phyloP scores from a whole-genome alignment of 495 filamentous ascomycete species.

The Hyaloscypha hepaticicola region DNA sequence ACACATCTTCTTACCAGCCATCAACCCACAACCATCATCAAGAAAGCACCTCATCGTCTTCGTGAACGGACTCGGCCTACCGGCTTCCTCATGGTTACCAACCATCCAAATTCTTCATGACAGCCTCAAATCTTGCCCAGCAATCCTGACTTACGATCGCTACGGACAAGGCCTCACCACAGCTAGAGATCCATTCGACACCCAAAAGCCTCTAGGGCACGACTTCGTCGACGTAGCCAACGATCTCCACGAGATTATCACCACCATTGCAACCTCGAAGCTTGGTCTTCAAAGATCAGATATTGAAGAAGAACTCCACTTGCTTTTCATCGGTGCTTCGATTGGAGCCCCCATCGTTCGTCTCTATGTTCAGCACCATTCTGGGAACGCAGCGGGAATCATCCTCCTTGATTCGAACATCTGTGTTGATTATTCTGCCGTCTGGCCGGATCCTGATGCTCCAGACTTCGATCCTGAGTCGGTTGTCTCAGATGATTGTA shows the following conservation, averaged over 20 bases:
- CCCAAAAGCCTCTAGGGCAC: conserved; percentile 50
- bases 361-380: conserved; percentile 50
- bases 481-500: conserved; percentile 43
- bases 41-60: conserved; percentile 52
- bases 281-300: not conserved
- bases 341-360: conserved; percentile 61
- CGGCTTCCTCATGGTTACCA: conserved; percentile 37
- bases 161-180: conserved; percentile 59
- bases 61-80: conserved; percentile 59
- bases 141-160: conserved; percentile 62
- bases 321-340: conserved; percentile 52
- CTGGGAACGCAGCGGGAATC: conserved; percentile 44
- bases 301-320: conserved; percentile 21
- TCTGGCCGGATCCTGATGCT: conserved; percentile 60
- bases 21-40: conserved; percentile 1
- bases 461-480: conserved; percentile 43
- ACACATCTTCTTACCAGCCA: conserved; percentile 30
- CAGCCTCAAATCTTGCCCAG: conserved; percentile 32
- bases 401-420: conserved; percentile 63
- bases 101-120: conserved; percentile 6
- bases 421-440: conserved; percentile 58
- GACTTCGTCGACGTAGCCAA: conserved; percentile 45
- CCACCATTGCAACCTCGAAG: conserved; percentile 35
- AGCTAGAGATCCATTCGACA: conserved; percentile 53
- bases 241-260: conserved; percentile 53